Base-by-base conservation (phyloP, 228 moss, liverwort and hornwort genomes). In the Sphagnum magellanicum region DNA sequence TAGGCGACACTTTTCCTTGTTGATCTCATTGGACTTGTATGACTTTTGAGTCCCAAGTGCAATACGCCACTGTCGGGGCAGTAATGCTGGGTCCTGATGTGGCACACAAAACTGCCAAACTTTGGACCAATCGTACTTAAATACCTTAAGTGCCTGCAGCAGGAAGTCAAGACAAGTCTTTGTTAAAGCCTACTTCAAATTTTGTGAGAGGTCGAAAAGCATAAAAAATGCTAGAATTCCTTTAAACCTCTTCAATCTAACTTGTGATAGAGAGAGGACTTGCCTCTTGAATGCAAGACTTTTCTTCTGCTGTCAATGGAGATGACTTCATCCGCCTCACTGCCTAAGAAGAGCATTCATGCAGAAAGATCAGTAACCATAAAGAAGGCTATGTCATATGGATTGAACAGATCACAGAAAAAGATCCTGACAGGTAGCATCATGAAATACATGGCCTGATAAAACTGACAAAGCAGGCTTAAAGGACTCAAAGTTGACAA, bases 321-420 rank as follows among this genome's bases (percentile, higher is more conserved):
- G 94, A 92, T 71, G 78, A 79, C 77, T 98, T 98, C 87, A 98
- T 89, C 71, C 77, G 87, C 73, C 89, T 91, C 71, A 98, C 94
- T 70, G 92, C 86, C 98, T 98, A 67, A 78, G 68, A 63, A 50
- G 72, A 16, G 48, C 75, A 79, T 5, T 55, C 10, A 66, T 50
- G 65, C 61, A 74, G 50, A 47, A 66, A 55, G 15, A 63, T 53
- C 51, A 49, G 64, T 58, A 16, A 32, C 2, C 32, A 32, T 32
- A 32, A 32, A 32, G 32, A 32, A 32, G 32, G 32, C 32, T 32
- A 32, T 32, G 32, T 32, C 32, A 32, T 32, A 32, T 32, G 32
- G 32, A 32, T 32, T 32, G 32, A 32, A 32, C 32, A 32, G 32
- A 32, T 32, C 32, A 32, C 32, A 2, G 32, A 32, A 32, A 32